Evolutionary conservation across 257 asterid species (phyloP).

Genomic region (Fraxinus quadrangulata): DNA sequence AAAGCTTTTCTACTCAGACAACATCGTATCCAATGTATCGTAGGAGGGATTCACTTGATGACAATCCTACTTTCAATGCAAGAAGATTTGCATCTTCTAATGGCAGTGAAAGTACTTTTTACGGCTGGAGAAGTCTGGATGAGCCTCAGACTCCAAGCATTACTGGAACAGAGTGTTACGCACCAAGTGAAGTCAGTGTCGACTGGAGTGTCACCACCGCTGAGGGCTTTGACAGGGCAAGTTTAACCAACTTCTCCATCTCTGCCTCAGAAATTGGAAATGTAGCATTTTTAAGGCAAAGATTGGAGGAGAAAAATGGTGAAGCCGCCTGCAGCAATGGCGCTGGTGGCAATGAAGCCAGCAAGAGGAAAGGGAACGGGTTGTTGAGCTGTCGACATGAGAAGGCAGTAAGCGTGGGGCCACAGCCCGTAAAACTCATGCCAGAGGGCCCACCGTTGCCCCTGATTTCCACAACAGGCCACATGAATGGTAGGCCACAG

Average conservation of each 20-base stretch:
- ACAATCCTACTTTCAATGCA: conserved; percentile 44
- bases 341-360: conserved; percentile 23
- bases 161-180: conserved; percentile 71
- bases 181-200: conserved; percentile 87
- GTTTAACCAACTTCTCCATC: conserved; percentile 56
- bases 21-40: conserved; percentile 55
- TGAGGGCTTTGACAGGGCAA: conserved; percentile 68
- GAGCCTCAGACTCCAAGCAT: conserved; percentile 75
- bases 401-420: conserved; percentile 83
- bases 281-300: conserved; percentile 32
- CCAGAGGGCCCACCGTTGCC: conserved; percentile 39
- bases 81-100: conserved; percentile 38
- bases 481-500: conserved; percentile 71
- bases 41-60: conserved; percentile 67
- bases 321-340: conserved; percentile 16
- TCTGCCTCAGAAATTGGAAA: conserved; percentile 55
- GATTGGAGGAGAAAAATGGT: conserved; percentile 25
- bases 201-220: conserved; percentile 97
- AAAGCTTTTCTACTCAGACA: conserved; percentile 74
- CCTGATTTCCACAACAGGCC: conserved; percentile 31
- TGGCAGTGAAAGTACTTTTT: conserved; percentile 19
- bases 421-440: conserved; percentile 57
- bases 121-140: conserved; percentile 42
- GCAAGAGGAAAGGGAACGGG: conserved; percentile 51
- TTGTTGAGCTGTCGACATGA: conserved; percentile 82